phyloP scores from a whole-genome alignment of 331 rosid genomes.

The Pyrus hybrid region DNA sequence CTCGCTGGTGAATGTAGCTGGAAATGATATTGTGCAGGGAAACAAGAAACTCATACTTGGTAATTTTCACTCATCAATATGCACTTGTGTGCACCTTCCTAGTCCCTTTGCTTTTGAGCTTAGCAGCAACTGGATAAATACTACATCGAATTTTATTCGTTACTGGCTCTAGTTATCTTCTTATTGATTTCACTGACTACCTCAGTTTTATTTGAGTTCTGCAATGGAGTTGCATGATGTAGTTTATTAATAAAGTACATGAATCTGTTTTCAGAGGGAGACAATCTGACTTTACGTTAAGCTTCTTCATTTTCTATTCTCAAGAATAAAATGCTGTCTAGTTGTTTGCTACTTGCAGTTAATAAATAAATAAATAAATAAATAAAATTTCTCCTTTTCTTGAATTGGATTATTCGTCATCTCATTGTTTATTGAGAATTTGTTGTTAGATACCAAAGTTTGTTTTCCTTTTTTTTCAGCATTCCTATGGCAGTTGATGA shows the following conservation, averaged over 20 bases:
- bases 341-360: not conserved
- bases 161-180: not conserved
- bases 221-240: not conserved
- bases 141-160: not conserved
- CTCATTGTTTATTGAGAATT: not conserved
- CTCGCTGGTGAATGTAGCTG: conserved; percentile 77
- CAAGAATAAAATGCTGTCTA: not conserved
- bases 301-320: not conserved
- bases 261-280: not conserved
- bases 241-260: not conserved
- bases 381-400: not conserved
- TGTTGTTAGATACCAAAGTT: conserved; percentile 2
- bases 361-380: not conserved
- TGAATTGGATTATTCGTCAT: not conserved
- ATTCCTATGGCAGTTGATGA: conserved; percentile 93
- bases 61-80: conserved; percentile 34
- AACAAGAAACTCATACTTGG: conserved; percentile 91
- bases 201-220: not conserved
- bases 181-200: not conserved
- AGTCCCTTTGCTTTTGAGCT: not conserved
- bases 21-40: conserved; percentile 90
- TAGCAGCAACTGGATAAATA: not conserved
- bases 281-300: not conserved
- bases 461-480: conserved; percentile 51
- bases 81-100: not conserved